Base-by-base conservation (phyloP, 495 filamentous ascomycete genomes). In the Amniculicola lignicola region DNA sequence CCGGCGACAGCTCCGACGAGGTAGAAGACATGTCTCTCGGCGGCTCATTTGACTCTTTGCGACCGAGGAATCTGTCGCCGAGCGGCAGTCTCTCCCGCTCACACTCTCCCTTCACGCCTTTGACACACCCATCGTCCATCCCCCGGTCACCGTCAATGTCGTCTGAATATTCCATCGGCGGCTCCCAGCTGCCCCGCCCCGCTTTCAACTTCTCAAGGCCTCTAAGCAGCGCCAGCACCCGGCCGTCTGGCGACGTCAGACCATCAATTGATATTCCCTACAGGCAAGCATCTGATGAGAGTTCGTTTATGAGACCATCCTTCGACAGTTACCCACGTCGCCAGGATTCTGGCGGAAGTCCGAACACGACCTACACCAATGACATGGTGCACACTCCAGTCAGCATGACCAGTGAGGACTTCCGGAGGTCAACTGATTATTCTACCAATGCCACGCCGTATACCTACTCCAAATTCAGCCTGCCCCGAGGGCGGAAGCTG, bases 141-240 rank as follows among this genome's bases (percentile, higher is more conserved):
- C 80, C 72, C 50, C 82, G 89, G 39, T 94, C 90, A 10, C 89
- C 89, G 4, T 95, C 90, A 0, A 72, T 90, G 36, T 84, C 82
- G 59, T 96, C 90, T 1, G 89, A 95, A 45, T 79, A 79, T 27
- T 87, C 85, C 0, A 70, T 74, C 43, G 73, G 71, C n/a, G 81
- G 84, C 15, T 74, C 75, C n/a, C 70, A 75, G 16, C 74, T 87
- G 25, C 81, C 84, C 1, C 82, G 86, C 25, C 87, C 88, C 1
- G 78, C 86, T 1, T 92, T 91, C 67, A 98, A 97, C 69, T 97
- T 97, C 69, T 96, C 93, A 2, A 77, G 93, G 5, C 93, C 93
- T 2, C 60, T 93, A 24, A 96, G 93, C 69, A 79, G 89, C 57
- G 83, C 86, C 10, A 63, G 54, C 35, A 57, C n/a, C n/a, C n/a